phyloP scores from a whole-genome alignment of 768 basidiomycete genomes.

The Trametes maxima region DNA sequence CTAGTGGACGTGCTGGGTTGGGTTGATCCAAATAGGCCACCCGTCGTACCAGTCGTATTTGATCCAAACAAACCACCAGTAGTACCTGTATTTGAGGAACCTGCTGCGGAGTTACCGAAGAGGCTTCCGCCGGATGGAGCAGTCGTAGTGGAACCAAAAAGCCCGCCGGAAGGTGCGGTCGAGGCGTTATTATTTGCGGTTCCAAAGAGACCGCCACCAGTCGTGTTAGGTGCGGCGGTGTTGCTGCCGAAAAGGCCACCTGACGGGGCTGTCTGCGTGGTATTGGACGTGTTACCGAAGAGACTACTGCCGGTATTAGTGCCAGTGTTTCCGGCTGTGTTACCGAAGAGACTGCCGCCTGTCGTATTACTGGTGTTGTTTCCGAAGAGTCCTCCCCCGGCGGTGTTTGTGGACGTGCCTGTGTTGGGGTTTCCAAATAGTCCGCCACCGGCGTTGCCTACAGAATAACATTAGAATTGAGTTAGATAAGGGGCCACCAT shows the following conservation, averaged over 20 bases:
- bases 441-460: constrained; percentile 18
- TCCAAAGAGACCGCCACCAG: constrained; percentile 29
- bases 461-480: not conserved
- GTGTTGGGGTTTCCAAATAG: constrained; percentile 29
- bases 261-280: constrained; percentile 15
- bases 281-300: constrained; percentile 17
- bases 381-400: constrained; percentile 31
- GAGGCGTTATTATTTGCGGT: constrained; percentile 9
- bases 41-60: constrained; percentile 13
- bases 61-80: constrained; percentile 16
- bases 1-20: constrained; percentile 1
- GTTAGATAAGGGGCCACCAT: too few species aligned
- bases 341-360: constrained; percentile 29
- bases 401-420: constrained; percentile 12
- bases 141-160: constrained; percentile 23
- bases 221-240: constrained; percentile 8
- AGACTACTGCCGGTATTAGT: constrained; percentile 24
- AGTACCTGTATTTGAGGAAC: not conserved
- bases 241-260: constrained; percentile 32
- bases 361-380: constrained; percentile 14
- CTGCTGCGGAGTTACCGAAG: constrained; percentile 24
- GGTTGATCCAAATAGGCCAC: constrained; percentile 27
- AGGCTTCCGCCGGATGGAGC: constrained; percentile 21
- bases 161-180: constrained; percentile 14
- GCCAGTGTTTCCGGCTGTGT: constrained; percentile 9